phyloP scores from a whole-genome alignment of 495 filamentous ascomycete genomes.

The Chaetomium cochliodes region DNA sequence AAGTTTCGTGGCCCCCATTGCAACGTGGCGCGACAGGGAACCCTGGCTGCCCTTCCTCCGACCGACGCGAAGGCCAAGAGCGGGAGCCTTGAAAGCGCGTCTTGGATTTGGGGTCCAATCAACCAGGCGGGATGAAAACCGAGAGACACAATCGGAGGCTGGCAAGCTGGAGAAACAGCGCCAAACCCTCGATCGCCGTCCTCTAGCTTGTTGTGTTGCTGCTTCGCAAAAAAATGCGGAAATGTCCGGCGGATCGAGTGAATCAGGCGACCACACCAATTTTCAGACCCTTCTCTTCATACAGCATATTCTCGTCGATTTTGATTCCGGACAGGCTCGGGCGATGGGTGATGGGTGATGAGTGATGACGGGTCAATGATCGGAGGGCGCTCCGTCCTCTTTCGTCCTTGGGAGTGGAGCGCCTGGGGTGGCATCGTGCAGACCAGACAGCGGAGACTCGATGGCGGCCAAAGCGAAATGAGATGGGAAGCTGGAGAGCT shows the following conservation, averaged over 20 bases:
- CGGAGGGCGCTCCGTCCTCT: background rate
- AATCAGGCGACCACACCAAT: too few relatives aligned
- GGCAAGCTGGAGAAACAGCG: background rate
- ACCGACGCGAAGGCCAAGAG: background rate
- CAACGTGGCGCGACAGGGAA: conserved; percentile 31
- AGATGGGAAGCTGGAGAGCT: background rate
- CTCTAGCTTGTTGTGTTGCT: too few relatives aligned
- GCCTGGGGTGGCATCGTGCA: background rate
- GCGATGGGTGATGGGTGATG: too few relatives aligned
- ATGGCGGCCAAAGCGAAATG: background rate
- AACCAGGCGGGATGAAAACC: background rate
- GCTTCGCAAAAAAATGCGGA: too few relatives aligned
- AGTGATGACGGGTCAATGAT: too few relatives aligned
- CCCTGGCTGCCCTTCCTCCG: conserved; percentile 12
- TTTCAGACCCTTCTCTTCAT: too few relatives aligned
- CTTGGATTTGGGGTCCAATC: conserved; percentile 12
- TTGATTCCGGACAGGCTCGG: too few relatives aligned
- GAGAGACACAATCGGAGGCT: background rate
- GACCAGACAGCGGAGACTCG: background rate
- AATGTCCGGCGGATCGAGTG: too few relatives aligned
- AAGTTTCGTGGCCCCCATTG: conserved; percentile 24
- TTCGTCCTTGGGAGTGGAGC: background rate
- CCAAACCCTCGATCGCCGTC: background rate
- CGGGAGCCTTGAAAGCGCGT: background rate
- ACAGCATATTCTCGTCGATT: too few relatives aligned